Conservation (phyloP, 192 early-diverging fungal genomes). For the Glomus cerebriforme region DNA sequence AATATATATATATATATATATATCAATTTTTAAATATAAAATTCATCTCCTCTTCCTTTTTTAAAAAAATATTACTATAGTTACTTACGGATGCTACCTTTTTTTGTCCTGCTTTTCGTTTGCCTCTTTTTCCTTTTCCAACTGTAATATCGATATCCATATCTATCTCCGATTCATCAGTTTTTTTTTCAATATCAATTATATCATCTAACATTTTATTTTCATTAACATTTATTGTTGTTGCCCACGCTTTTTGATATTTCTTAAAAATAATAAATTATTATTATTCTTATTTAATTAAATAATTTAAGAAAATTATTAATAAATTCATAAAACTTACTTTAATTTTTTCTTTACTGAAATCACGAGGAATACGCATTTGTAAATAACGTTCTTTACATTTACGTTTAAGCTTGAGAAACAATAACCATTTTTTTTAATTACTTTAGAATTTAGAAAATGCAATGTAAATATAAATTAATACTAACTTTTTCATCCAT, state of each 20-base stretch:
- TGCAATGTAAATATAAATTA: not conserved
- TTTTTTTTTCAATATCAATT: constrained; percentile 16
- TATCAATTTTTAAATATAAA: not conserved
- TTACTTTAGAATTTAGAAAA: not conserved
- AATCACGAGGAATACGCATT: constrained; percentile 24
- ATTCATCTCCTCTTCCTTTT: too few relatives aligned
- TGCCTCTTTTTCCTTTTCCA: not conserved
- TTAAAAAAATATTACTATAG: too few relatives aligned
- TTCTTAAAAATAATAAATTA: not conserved
- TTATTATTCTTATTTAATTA: not conserved
- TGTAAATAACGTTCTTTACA: constrained; percentile 18
- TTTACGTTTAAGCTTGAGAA: not conserved
- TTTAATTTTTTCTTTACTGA: not conserved
- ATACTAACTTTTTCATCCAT: constrained; percentile 20
- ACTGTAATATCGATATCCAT: not conserved
- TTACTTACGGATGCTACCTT: not conserved
- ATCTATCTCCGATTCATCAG: not conserved
- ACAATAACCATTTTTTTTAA: not conserved
- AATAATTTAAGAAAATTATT: not conserved
- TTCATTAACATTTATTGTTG: not conserved
- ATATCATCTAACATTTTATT: not conserved
- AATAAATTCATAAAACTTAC: not conserved
- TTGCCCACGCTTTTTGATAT: not conserved
- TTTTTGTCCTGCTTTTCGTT: not conserved
- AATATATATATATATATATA: not conserved